phyloP scores from a whole-genome alignment of 78 protist genomes.

The Pelomyxa schiedti region DNA sequence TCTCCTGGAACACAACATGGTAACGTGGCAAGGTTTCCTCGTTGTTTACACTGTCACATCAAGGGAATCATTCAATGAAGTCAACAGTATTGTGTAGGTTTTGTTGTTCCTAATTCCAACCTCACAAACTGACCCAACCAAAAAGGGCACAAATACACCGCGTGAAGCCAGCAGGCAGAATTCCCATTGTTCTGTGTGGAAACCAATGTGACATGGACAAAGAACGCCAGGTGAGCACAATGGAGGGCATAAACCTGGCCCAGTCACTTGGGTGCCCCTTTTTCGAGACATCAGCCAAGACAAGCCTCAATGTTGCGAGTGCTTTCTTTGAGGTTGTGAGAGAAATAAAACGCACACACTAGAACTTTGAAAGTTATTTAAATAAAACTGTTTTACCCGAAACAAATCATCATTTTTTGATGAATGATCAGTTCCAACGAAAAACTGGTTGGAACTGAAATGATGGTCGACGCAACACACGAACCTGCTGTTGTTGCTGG shows the following conservation, averaged over 20 bases:
- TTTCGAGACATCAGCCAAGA: constrained; percentile 65
- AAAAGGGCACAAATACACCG: neutral
- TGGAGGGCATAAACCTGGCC: constrained; percentile 51
- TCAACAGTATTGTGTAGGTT: neutral
- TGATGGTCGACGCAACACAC: too few species aligned
- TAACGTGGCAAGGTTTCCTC: constrained; percentile 14
- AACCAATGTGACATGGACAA: constrained; percentile 59
- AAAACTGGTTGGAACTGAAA: too few species aligned
- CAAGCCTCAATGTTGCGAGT: constrained; percentile 35
- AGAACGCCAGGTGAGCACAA: constrained; percentile 21
- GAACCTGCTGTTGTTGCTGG: too few species aligned
- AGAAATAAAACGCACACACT: constrained; percentile 21
- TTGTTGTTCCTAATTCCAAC: neutral
- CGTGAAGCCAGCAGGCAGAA: constrained; percentile 13
- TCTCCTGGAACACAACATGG: constrained; percentile 47
- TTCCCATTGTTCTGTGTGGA: constrained; percentile 69
- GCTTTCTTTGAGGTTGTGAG: constrained; percentile 55
- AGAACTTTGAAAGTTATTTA: neutral
- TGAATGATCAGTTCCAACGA: too few species aligned
- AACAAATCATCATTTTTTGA: too few species aligned
- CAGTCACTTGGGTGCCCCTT: constrained; percentile 23
- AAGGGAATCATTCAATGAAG: constrained; percentile 13
- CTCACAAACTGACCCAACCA: too few species aligned
- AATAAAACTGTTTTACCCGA: too few species aligned
- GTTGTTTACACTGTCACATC: constrained; percentile 1